Base-by-base conservation (phyloP, 1,284 basidiomycete species). In the Stereum hirsutum region DNA sequence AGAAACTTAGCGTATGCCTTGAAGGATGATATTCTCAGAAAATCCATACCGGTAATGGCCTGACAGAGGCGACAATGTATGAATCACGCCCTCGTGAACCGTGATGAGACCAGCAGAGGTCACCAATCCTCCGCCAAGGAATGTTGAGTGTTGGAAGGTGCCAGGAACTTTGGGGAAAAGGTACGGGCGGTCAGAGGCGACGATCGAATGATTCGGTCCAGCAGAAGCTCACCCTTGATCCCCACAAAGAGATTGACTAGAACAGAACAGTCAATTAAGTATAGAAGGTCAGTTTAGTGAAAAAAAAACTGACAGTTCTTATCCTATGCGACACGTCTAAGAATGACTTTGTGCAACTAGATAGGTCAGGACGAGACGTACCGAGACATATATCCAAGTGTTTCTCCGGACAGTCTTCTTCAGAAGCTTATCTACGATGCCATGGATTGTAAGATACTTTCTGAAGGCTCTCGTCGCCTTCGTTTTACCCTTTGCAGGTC, bases 301-400 rank as follows among this genome's bases (percentile, higher is more conserved):
- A 39, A 3, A 4, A 14, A 15, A 26, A 7, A 57, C 68, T 37
- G 39, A 72, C 71, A 75, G 41, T 72, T 67, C 51, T 70, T 71
- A 51, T 76, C 72, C 69, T 66, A 44, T 5, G 21, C 37, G 28
- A 7, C 34, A 36, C 34, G 6, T 4, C 28, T 12, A 10, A 3
- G 34, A 36, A 39, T n/a, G 7, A 30, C 14, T 17, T 30, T 25
- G 25, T 1, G 28, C 21, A 30, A 30, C n/a, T n/a, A 30, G 28
- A 30, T 30, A 30, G 25, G 17, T 31, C 14, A 23, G 6, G n/a
- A 19, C 27, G 32, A 24, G n/a, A 60, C 69, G 44, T 47, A 75
- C 78, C 38, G 74, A 68, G 19, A 79, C 75, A 57, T 81, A 83
- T 26, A 85, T 81, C 79, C 78, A 84, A 6, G 78, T 82, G 55